phyloP scores from a whole-genome alignment of 257 asterid genomes.

The Solanum paucissectum region DNA sequence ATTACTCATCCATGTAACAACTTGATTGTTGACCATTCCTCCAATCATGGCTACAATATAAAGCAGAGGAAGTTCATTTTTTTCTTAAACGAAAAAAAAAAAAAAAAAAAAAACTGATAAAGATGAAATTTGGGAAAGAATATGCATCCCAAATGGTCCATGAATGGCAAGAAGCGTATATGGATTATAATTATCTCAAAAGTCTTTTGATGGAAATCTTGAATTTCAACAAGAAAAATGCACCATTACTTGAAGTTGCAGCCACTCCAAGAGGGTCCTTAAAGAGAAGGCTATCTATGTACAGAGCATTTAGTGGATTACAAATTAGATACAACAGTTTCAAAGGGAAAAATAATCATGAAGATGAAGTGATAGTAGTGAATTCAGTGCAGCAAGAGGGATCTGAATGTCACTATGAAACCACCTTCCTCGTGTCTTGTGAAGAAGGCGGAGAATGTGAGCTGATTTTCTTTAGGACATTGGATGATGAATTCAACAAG shows the following conservation, averaged over 20 bases:
- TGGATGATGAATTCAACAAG: slow-evolving; percentile 67
- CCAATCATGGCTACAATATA: background rate
- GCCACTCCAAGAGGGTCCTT: slow-evolving; percentile 22
- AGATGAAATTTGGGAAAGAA: slow-evolving; percentile 90
- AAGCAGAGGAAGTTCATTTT: background rate
- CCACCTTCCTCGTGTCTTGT: slow-evolving; percentile 48
- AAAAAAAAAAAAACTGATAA: background rate
- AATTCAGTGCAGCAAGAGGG: slow-evolving; percentile 24
- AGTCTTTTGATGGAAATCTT: slow-evolving; percentile 31
- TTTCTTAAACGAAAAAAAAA: background rate
- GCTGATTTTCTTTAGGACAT: slow-evolving; percentile 34
- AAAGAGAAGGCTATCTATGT: slow-evolving; percentile 43
- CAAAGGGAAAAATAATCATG: slow-evolving; percentile 6
- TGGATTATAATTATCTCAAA: slow-evolving; percentile 58
- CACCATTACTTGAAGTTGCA: slow-evolving; percentile 2
- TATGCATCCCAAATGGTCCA: slow-evolving; percentile 70
- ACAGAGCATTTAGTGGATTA: slow-evolving; percentile 73
- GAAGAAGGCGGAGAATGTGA: slow-evolving; percentile 62
- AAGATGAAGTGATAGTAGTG: slow-evolving; percentile 61
- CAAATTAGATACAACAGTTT: slow-evolving; percentile 10
- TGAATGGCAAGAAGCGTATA: slow-evolving; percentile 75
- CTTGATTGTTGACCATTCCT: background rate
- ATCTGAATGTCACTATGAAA: slow-evolving; percentile 29
- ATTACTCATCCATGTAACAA: background rate
- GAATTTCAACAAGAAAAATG: slow-evolving; percentile 12